These are phyloP conservation scores for Eucalyptus rudis DNA, from an alignment of 345 rosid genomes.

Conservation along the genomic window DNA sequence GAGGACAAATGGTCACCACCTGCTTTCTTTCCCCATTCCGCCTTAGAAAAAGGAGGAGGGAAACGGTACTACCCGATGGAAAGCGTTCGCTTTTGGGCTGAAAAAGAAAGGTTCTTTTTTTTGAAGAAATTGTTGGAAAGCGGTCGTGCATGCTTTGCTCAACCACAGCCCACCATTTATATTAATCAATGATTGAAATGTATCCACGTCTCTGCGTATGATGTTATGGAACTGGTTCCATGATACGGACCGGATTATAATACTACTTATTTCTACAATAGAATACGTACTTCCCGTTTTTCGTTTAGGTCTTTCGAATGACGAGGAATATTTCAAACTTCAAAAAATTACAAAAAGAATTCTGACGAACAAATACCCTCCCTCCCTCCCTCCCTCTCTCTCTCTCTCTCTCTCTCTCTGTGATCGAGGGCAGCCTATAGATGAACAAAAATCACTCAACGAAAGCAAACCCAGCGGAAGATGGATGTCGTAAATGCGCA, in stretches of 20 bases:
- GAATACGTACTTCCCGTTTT: background rate
- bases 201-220: background rate
- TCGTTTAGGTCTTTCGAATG: background rate
- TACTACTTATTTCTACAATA: background rate
- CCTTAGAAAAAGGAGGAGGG: background rate
- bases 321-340: background rate
- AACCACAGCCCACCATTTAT: background rate
- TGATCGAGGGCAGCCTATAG: background rate
- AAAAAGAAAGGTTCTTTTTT: background rate
- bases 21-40: background rate
- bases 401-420: background rate
- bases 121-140: background rate
- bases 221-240: background rate
- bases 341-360: background rate
- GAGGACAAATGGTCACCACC: background rate
- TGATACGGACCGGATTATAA: background rate
- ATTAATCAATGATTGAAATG: background rate
- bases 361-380: background rate
- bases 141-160: background rate
- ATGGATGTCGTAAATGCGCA: background rate
- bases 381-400: no score
- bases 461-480: background rate
- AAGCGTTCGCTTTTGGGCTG: background rate
- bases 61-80: background rate
- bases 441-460: background rate